These are phyloP conservation scores for Raphanus hybrid DNA, from an alignment of 441 rosid genomes.

Conservation along the genomic window DNA sequence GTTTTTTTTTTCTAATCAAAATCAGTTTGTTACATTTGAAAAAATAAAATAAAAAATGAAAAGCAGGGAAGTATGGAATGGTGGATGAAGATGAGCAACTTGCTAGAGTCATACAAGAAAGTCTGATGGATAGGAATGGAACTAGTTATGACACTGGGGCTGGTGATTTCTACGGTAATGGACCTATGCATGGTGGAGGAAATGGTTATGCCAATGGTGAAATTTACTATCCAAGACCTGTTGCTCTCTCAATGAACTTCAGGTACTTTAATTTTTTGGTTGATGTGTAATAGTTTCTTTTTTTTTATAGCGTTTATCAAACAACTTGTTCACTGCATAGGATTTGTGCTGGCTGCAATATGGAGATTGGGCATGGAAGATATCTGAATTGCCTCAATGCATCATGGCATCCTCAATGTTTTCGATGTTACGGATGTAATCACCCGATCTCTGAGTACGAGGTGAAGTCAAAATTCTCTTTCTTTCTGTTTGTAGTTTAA, in stretches of 20 bases:
- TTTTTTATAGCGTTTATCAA: background rate
- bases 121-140: conserved; percentile 53
- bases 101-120: conserved; percentile 77
- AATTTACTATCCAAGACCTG: conserved; percentile 47
- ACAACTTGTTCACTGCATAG: conserved; percentile 43
- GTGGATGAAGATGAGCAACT: conserved; percentile 76
- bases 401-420: conserved; percentile 80
- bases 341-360: conserved; percentile 78
- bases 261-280: conserved; percentile 47
- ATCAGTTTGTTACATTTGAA: too few relatives aligned
- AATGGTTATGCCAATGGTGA: conserved; percentile 42
- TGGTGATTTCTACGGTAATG: conserved; percentile 42
- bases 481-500: conserved; percentile 1
- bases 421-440: conserved; percentile 64
- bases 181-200: conserved; percentile 46
- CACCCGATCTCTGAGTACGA: conserved; percentile 72
- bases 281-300: background rate
- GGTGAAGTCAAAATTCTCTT: conserved; percentile 43
- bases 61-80: conserved; percentile 55
- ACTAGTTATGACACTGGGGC: conserved; percentile 36
- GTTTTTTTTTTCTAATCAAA: too few relatives aligned
- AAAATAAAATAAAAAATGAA: background rate
- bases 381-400: conserved; percentile 66
- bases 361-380: conserved; percentile 75
- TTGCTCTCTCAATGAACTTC: conserved; percentile 52